Evolutionary conservation across 768 basidiomycete genomes (phyloP).

Genomic region (Dioszegia hungarica): DNA sequence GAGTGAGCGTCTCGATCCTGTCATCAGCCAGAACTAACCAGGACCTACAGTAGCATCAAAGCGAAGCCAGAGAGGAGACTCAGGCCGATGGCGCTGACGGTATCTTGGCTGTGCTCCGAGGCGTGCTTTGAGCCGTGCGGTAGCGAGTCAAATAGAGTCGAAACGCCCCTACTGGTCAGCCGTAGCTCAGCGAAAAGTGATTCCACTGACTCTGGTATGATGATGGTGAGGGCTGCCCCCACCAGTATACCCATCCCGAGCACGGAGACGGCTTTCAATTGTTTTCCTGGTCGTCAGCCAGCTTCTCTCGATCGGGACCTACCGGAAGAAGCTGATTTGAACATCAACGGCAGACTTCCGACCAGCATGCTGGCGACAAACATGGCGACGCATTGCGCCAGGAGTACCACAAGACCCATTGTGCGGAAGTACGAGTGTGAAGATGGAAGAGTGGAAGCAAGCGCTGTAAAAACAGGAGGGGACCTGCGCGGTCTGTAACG

Average conservation of each 20-base stretch:
- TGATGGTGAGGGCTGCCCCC: conserved; percentile 82
- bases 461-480: too few relatives aligned
- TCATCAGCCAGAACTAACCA: neutral
- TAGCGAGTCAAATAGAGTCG: conserved; percentile 37
- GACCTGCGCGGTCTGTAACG: too few relatives aligned
- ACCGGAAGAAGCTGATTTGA: conserved; percentile 52
- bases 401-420: conserved; percentile 46
- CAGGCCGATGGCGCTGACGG: conserved; percentile 42
- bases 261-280: conserved; percentile 55
- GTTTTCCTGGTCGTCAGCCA: conserved; percentile 46
- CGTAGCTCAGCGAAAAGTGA: conserved; percentile 61
- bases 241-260: conserved; percentile 79
- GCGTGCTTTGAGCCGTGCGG: conserved; percentile 8
- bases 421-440: neutral
- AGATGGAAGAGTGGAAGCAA: neutral
- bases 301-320: conserved; percentile 18
- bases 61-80: conserved; percentile 46
- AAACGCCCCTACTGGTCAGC: conserved; percentile 37
- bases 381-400: conserved; percentile 47
- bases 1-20: conserved; percentile 42
- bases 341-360: conserved; percentile 70
- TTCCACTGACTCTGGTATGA: conserved; percentile 79
- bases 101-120: conserved; percentile 18
- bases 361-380: conserved; percentile 55
- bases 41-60: conserved; percentile 48